Percentiles rank a stretch among this genome's conserved stretches.
Conservation (phyloP, 441 rosid genomes). For the Mallotus repandus region DNA sequence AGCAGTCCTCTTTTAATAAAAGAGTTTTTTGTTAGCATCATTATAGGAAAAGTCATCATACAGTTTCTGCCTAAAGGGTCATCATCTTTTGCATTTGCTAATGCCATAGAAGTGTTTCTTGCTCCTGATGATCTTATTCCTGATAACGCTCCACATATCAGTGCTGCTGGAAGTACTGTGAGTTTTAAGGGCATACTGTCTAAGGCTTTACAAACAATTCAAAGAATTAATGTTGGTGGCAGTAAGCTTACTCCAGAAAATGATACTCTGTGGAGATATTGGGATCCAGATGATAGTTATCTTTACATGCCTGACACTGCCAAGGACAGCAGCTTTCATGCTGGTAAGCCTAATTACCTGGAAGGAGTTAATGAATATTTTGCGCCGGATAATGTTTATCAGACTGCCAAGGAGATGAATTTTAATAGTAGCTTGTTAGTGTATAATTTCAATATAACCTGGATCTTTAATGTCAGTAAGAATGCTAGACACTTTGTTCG, state of each 20-base stretch:
- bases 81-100: conserved; percentile 45
- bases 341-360: conserved; percentile 26
- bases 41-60: conserved; percentile 24
- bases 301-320: conserved; percentile 29
- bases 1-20: conserved; percentile 6
- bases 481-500: conserved; percentile 41
- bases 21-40: conserved; percentile 34
- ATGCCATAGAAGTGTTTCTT: conserved; percentile 52
- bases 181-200: conserved; percentile 28
- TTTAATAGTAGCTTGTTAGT: neutral
- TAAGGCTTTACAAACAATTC: conserved; percentile 36
- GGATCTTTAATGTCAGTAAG: conserved; percentile 36
- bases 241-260: conserved; percentile 34
- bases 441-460: conserved; percentile 26
- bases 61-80: conserved; percentile 25
- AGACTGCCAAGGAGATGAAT: conserved; percentile 47
- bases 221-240: conserved; percentile 63
- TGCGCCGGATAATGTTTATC: conserved; percentile 45
- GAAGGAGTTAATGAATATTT: conserved; percentile 22
- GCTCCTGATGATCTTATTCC: conserved; percentile 37
- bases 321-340: neutral
- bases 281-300: conserved; percentile 52
- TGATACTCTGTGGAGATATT: conserved; percentile 47
- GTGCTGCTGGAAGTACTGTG: neutral
- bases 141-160: conserved; percentile 17